Conservation (phyloP, 192 early-diverging fungal genomes). For the Rhizophagus clarus region DNA sequence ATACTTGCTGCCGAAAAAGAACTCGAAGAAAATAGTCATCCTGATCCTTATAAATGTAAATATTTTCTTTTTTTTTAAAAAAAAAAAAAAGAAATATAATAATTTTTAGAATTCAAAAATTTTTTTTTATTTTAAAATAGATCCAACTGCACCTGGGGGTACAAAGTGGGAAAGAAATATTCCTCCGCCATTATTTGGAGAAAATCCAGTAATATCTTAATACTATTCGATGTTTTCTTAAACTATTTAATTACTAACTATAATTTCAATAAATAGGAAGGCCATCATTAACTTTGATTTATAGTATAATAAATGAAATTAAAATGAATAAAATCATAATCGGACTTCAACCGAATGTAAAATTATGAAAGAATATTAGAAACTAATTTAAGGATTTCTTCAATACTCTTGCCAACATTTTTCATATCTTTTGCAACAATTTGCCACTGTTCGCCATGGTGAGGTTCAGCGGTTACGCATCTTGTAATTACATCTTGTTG, state of each 20-base stretch:
- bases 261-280: background rate
- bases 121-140: slow-evolving; percentile 44
- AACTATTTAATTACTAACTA: too few relatives aligned
- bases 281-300: background rate
- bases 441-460: slow-evolving; percentile 92
- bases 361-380: slow-evolving; percentile 32
- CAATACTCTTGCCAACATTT: slow-evolving; percentile 67
- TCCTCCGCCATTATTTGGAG: slow-evolving; percentile 45
- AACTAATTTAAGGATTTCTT: slow-evolving; percentile 58
- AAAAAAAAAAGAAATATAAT: background rate
- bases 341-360: background rate
- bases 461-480: slow-evolving; percentile 80
- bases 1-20: slow-evolving; percentile 73
- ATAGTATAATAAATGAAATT: background rate
- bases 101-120: too few relatives aligned
- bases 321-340: background rate
- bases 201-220: background rate
- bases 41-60: slow-evolving; percentile 83
- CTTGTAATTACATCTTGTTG: slow-evolving; percentile 59
- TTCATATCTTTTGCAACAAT: slow-evolving; percentile 72
- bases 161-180: slow-evolving; percentile 85
- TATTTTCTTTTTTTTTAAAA: background rate
- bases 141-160: slow-evolving; percentile 68
- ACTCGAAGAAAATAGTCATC: slow-evolving; percentile 74
- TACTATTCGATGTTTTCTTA: background rate